Evolutionary conservation across 1,284 basidiomycete genomes (phyloP).

Genomic region (Inonotus obliquus): DNA sequence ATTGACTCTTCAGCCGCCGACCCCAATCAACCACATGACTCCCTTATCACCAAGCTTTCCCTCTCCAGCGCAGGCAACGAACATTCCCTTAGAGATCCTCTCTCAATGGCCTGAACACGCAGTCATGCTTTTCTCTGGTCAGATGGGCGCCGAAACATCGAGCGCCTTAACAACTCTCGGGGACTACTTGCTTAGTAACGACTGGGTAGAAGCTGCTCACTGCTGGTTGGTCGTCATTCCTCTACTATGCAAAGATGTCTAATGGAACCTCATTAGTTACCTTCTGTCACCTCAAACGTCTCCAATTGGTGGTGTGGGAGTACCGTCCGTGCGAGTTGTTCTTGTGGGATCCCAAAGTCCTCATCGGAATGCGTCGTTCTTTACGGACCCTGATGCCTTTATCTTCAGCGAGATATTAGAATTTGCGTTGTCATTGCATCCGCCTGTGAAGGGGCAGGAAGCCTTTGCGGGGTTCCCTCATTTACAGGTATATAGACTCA

Average conservation of each 20-base stretch:
- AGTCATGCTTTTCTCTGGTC: conserved; percentile 80
- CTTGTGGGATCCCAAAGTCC: conserved; percentile 66
- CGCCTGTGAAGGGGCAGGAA: conserved; percentile 81
- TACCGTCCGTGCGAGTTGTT: conserved; percentile 56
- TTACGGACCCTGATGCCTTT: conserved; percentile 73
- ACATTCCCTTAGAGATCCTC: conserved; percentile 54
- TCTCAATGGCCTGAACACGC: conserved; percentile 83
- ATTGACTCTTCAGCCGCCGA: conserved; percentile 36
- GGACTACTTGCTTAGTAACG: conserved; percentile 70
- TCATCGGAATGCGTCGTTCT: conserved; percentile 45
- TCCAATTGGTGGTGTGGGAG: conserved; percentile 63
- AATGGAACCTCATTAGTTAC: conserved; percentile 51
- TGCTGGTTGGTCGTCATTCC: conserved; percentile 58
- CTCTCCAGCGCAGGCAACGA: conserved; percentile 35
- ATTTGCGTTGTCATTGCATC: conserved; percentile 79
- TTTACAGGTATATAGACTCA: conserved; percentile 85
- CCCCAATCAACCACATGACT: conserved; percentile 39
- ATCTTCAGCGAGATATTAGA: conserved; percentile 92
- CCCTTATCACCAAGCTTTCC: conserved; percentile 65
- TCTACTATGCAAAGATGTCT: conserved; percentile 4
- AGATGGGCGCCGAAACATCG: conserved; percentile 58
- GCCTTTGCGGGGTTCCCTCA: conserved; percentile 79
- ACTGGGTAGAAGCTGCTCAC: conserved; percentile 85
- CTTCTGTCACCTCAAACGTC: conserved; percentile 84
- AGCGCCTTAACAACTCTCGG: conserved; percentile 85